Evolutionary conservation across 148 eudicot species (phyloP), one percentile per base, ranked within the genome.

Genomic region (Spergularia marina): DNA sequence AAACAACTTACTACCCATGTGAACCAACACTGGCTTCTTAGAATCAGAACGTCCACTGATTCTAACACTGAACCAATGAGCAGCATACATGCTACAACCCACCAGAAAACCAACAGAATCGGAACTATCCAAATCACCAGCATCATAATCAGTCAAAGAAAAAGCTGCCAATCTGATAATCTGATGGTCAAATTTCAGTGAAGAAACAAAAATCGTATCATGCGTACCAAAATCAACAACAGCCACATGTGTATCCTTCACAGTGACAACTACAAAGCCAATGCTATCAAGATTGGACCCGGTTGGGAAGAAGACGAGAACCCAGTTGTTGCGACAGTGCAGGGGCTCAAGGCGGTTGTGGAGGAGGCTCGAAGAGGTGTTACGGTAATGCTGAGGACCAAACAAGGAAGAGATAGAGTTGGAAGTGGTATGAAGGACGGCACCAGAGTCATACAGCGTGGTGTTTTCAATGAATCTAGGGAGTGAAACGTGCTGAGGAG

Each of bases 201-300:
- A 62, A 1, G 86, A 68, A 16, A 39, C 40, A 62, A 84, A 77
- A 55, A 82, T 68, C 12, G 78, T 63, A 71, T 68, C 85, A 16
- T 76, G 74, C 4, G 52, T 60, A 65, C 57, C 80, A 20, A 69
- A 54, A 18, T 66, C 69, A 60, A 76, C 69, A 52, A 70, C 73
- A 34, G 34, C 54, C 57, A 87, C 44, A 11, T 52, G 70, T 7
- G 82, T 72, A 69, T 77, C 84, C 25, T 75, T 40, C 18, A 82
- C 76, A 2, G 76, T 66, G 55, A 86, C 47, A 21, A 82, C 60
- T 25, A 87, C 59, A 52, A 83, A 87, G 39, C 97, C 97, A 57
- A 93, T 84, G 18, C 74, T 71, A 30, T 91, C 91, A 0, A 74
- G 81, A 80, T 92, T 90, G n/a, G 68, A 60, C 34, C 97, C 97